Conservation (phyloP, 192 early-diverging fungal species). For the Thamnidium elegans region DNA sequence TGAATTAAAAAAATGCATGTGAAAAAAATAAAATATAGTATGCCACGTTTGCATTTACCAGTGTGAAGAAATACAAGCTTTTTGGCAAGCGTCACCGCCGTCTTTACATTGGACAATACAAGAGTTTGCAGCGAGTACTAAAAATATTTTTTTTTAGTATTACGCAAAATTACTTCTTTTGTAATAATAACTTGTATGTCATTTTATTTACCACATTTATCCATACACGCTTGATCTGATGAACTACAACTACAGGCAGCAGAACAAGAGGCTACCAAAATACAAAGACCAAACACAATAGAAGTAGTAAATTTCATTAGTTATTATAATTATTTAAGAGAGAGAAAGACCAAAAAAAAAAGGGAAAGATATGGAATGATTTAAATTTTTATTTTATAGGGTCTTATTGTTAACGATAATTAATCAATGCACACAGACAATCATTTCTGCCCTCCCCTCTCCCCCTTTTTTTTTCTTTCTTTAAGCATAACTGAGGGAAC, state of each 20-base stretch:
- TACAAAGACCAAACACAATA: neutral
- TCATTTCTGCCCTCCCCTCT: neutral
- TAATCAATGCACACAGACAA: neutral
- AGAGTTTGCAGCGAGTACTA: neutral
- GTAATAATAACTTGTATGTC: neutral
- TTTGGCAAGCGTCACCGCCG: neutral
- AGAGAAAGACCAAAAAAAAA: neutral
- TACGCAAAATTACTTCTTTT: neutral
- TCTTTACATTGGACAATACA: neutral
- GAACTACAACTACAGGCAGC: conserved; percentile 5
- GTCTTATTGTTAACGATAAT: neutral
- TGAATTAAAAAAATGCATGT: too few species aligned
- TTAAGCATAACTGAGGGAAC: too few species aligned
- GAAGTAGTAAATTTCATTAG: neutral
- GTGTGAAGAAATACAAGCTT: neutral
- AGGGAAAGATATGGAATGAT: neutral
- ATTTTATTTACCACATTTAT: conserved; percentile 6
- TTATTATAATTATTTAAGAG: neutral
- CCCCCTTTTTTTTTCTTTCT: conserved; percentile 1
- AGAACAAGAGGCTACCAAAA: neutral
- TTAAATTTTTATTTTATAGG: neutral
- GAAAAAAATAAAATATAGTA: too few species aligned
- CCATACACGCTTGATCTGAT: conserved; percentile 4
- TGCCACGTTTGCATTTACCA: neutral
- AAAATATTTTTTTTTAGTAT: neutral